Conservation (phyloP, 768 basidiomycete genomes). For the Trametes cinnabarina region DNA sequence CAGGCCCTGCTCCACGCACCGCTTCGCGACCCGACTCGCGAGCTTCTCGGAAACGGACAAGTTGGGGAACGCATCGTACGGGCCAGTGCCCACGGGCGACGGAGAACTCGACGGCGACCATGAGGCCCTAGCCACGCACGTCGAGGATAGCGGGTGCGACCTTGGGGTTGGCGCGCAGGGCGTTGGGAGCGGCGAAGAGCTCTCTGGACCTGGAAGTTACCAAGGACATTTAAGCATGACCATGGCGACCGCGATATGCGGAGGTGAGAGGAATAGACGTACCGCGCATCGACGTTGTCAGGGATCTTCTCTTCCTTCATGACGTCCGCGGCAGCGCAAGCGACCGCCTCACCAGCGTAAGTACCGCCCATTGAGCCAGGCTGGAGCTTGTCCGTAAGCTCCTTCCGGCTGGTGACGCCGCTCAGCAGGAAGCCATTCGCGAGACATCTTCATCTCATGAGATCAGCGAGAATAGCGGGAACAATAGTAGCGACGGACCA, state of each 20-base stretch:
- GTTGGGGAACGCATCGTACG: constrained; percentile 44
- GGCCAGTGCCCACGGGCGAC: constrained; percentile 52
- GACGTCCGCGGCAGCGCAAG: constrained; percentile 87
- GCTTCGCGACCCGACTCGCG: constrained; percentile 68
- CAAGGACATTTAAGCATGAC: too few species aligned
- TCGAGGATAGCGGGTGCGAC: constrained; percentile 69
- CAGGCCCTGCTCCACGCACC: constrained; percentile 84
- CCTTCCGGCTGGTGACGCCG: constrained; percentile 76
- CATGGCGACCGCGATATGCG: too few species aligned
- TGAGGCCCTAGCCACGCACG: constrained; percentile 85
- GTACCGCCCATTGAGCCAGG: constrained; percentile 90
- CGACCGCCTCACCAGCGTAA: constrained; percentile 88
- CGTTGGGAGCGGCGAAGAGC: constrained; percentile 60
- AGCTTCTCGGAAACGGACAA: constrained; percentile 48
- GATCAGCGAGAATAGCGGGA: not conserved
- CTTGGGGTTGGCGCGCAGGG: constrained; percentile 51
- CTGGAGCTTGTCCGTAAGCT: constrained; percentile 73
- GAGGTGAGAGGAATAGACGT: constrained; percentile 18
- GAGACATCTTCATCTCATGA: constrained; percentile 51
- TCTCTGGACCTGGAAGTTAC: constrained; percentile 56
- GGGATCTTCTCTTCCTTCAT: constrained; percentile 78
- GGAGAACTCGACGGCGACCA: constrained; percentile 84
- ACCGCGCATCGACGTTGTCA: constrained; percentile 76
- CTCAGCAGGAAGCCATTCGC: constrained; percentile 95
- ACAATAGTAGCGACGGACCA: not conserved